phyloP scores from a whole-genome alignment of 257 asterid genomes.

The Solanum piurae region DNA sequence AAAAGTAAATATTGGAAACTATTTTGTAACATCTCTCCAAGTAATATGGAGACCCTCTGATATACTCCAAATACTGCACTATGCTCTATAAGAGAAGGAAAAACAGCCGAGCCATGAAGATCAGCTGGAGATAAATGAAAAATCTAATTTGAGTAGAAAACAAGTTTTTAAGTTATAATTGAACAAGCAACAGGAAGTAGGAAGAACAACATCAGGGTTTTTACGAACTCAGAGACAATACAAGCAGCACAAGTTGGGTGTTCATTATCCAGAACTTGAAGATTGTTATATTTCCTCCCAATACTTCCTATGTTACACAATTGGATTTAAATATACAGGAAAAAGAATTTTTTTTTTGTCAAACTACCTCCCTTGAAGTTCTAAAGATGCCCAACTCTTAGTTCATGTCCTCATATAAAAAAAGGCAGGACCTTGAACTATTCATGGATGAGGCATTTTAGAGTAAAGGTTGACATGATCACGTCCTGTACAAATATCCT shows the following conservation, averaged over 20 bases:
- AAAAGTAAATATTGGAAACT: neutral
- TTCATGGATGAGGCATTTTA: neutral
- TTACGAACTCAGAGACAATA: neutral
- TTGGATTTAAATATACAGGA: neutral
- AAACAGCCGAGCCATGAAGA: neutral
- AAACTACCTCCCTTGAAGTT: neutral
- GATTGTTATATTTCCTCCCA: neutral
- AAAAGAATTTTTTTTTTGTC: neutral
- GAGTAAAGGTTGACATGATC: neutral
- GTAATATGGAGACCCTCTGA: neutral
- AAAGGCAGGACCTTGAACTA: neutral
- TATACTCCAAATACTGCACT: neutral
- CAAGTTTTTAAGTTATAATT: neutral
- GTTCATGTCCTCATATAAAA: neutral
- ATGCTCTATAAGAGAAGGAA: neutral
- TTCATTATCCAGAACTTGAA: neutral
- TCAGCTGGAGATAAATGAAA: neutral
- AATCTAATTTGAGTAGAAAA: neutral
- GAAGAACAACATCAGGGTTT: neutral
- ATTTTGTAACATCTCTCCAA: neutral
- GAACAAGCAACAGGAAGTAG: neutral
- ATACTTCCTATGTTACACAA: neutral
- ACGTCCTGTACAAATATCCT: neutral
- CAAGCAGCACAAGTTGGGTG: neutral
- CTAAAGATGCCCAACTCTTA: neutral